phyloP scores from a whole-genome alignment of 1,284 basidiomycete species.

The Ustilago trichophora region DNA sequence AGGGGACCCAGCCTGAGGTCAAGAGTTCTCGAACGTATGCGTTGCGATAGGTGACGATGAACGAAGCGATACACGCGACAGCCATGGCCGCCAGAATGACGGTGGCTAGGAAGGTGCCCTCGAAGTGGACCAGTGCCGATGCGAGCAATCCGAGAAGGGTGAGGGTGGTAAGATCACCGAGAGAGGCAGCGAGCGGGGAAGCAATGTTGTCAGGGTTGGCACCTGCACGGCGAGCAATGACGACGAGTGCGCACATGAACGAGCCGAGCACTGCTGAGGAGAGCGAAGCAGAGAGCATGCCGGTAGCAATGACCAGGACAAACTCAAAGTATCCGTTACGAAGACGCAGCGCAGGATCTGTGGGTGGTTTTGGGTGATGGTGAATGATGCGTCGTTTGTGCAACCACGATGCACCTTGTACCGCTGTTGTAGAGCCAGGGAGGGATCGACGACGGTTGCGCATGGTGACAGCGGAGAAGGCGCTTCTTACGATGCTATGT shows the following conservation, averaged over 20 bases:
- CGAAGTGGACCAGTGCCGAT: slow-evolving; percentile 63
- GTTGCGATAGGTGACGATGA: slow-evolving; percentile 73
- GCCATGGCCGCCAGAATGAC: slow-evolving; percentile 74
- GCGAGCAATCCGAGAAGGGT: slow-evolving; percentile 66
- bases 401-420: slow-evolving; percentile 3
- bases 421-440: background rate
- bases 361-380: slow-evolving; percentile 59
- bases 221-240: slow-evolving; percentile 78
- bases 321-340: slow-evolving; percentile 71
- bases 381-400: slow-evolving; percentile 60
- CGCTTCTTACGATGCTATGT: slow-evolving; percentile 22
- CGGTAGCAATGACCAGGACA: slow-evolving; percentile 84
- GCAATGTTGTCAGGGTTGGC: slow-evolving; percentile 96
- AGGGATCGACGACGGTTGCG: slow-evolving; percentile 31
- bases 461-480: slow-evolving; percentile 25
- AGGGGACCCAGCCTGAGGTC: slow-evolving; percentile 84
- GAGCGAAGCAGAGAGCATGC: slow-evolving; percentile 85
- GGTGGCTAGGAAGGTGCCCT: slow-evolving; percentile 67
- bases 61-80: slow-evolving; percentile 72
- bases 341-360: slow-evolving; percentile 57
- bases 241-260: slow-evolving; percentile 88
- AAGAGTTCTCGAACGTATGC: slow-evolving; percentile 76
- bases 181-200: slow-evolving; percentile 87
- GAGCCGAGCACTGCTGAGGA: slow-evolving; percentile 84
- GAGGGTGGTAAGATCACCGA: slow-evolving; percentile 90